These are phyloP conservation scores for Cylindrotheca closterium DNA, from an alignment of 108 stramenopile genomes.

Conservation along the genomic window DNA sequence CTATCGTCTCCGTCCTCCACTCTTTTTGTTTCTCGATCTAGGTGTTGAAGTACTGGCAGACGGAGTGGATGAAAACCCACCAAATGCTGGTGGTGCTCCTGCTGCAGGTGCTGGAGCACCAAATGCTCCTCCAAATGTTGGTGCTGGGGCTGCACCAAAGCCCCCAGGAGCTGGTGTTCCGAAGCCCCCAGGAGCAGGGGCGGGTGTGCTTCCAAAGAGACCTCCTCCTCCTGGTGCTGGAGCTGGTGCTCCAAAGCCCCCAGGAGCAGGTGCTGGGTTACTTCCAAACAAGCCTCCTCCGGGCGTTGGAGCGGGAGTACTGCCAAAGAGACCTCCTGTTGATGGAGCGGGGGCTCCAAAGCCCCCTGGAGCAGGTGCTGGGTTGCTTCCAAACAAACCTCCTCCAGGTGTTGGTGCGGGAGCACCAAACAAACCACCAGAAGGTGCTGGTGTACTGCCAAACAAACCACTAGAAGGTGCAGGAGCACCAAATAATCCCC, in stretches of 20 bases:
- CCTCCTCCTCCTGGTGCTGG: constrained; percentile 35
- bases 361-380: constrained; percentile 38
- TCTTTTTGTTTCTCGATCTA: constrained; percentile 22
- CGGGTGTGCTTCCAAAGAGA: constrained; percentile 24
- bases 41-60: constrained; percentile 13
- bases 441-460: constrained; percentile 35
- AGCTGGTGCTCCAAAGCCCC: constrained; percentile 22
- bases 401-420: constrained; percentile 33
- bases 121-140: constrained; percentile 24
- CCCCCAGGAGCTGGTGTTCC: constrained; percentile 6
- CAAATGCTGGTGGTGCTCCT: constrained; percentile 11
- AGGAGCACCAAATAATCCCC: constrained; percentile 52
- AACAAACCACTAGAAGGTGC: constrained; percentile 53
- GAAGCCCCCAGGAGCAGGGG: constrained; percentile 32
- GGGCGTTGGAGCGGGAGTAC: constrained; percentile 39
- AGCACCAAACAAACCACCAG: constrained; percentile 52
- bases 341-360: constrained; percentile 48
- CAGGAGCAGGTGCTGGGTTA: constrained; percentile 32
- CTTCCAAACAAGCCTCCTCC: constrained; percentile 30
- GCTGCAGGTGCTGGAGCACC: constrained; percentile 30
- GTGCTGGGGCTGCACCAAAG: constrained; percentile 58
- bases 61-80: not conserved
- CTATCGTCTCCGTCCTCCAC: constrained; percentile 21
- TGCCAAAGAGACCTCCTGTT: constrained; percentile 54
- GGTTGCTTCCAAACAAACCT: constrained; percentile 49